Base-by-base conservation (phyloP, 1,284 basidiomycete genomes). In the Marasmius oreades region DNA sequence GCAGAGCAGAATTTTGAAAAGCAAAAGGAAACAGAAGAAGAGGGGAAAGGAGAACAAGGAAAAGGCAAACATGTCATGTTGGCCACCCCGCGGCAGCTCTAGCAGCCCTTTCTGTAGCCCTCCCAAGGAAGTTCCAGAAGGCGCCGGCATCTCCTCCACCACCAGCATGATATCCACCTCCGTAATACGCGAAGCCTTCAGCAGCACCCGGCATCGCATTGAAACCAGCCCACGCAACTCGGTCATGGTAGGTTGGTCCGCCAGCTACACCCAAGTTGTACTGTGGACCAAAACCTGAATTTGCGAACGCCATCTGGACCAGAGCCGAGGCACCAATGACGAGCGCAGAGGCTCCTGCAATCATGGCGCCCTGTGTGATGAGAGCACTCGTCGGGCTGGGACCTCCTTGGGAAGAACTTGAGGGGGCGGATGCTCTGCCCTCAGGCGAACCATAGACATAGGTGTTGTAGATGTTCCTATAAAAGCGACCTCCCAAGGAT, bases 381-480 rank as follows among this genome's bases (percentile, higher is more conserved):
- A 16, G 3, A 7, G 39, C 16, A n/a, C 39, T 42, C 16, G 28
- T 33, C n/a, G n/a, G n/a, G 26, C 31, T 50, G 3, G 44, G 8
- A 11, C 26, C 47, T 11, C 14, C 47, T 31, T 26, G 23, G n/a
- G n/a, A n/a, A 12, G 47, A 26, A 8, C 14, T 12, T 33, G 26
- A 26, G 28, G 47, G n/a, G n/a, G n/a, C n/a, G n/a, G n/a, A 28
- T n/a, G 12, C 24, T 33, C 26, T 31, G 10, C 28, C 28, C 28
- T 31, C 28, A 31, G 28, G 28, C 28, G 28, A 31, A 28, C 26
- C 26, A 14, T 26, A 50, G 47, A 50, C 28, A 20, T 90, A 90
- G 12, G 88, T 90, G 70, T 90, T 90, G 70, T 91, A 90, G 67
- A 92, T 87, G 69, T 90, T 91, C 23, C 47, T 23, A 73, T 88